Evolutionary conservation across 768 basidiomycete species (phyloP).

Genomic region (Xanthoconium stramineum): DNA sequence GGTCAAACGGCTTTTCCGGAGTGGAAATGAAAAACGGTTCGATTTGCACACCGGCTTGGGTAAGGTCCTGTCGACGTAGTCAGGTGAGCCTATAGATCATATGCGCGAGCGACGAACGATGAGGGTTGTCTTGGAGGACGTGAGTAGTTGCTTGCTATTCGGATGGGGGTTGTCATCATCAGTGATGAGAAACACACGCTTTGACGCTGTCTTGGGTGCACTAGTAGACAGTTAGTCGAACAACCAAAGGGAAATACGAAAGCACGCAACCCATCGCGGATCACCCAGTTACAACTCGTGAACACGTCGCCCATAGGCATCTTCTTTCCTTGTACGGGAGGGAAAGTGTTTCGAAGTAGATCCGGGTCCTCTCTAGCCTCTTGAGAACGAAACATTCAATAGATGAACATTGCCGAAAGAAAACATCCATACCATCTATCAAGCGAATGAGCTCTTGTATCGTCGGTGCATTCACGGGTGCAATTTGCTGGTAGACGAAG

Average conservation of each 20-base stretch:
- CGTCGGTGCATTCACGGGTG: conserved; percentile 73
- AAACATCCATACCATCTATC: conserved; percentile 58
- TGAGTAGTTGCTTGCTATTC: conserved; percentile 57
- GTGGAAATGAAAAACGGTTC: conserved; percentile 90
- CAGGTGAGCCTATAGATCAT: not conserved
- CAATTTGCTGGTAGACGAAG: conserved; percentile 73
- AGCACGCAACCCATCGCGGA: conserved; percentile 72
- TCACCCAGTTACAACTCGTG: conserved; percentile 83
- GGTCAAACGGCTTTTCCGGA: conserved; percentile 62
- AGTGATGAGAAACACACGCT: conserved; percentile 90
- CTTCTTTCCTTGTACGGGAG: conserved; percentile 53
- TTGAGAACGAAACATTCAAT: conserved; percentile 28
- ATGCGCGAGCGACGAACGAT: conserved; percentile 41
- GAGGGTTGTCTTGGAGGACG: conserved; percentile 69
- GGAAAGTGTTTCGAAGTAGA: conserved; percentile 57
- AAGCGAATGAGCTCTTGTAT: conserved; percentile 77
- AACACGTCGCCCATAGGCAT: conserved; percentile 88
- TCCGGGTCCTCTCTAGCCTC: conserved; percentile 64
- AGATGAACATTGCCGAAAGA: not conserved
- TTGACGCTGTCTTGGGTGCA: conserved; percentile 84
- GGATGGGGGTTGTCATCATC: conserved; percentile 54
- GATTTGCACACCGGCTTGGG: conserved; percentile 71
- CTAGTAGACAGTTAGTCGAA: conserved; percentile 35
- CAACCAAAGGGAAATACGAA: conserved; percentile 14
- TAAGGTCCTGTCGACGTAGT: conserved; percentile 59